Percentiles rank a stretch among this genome's conserved stretches.
phyloP scores from a whole-genome alignment of 495 filamentous ascomycete genomes.

The Amphirosellinia nigrospora region DNA sequence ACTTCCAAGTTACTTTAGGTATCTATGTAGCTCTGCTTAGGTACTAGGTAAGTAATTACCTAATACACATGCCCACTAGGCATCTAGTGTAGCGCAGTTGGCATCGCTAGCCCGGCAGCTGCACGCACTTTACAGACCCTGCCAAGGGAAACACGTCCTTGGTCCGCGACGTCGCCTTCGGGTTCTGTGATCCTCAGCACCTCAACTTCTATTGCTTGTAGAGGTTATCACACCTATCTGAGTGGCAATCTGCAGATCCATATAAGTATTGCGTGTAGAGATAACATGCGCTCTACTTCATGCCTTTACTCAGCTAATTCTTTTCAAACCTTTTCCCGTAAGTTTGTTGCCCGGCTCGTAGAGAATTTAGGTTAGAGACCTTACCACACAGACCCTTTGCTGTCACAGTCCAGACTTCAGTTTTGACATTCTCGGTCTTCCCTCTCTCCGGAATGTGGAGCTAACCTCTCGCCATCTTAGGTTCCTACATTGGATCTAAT shows the following conservation, averaged over 20 bases:
- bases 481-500: not conserved
- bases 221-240: not conserved
- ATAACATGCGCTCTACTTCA: not conserved
- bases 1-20: too few relatives aligned
- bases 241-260: not conserved
- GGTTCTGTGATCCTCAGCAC: not conserved
- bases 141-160: slow-evolving; percentile 13
- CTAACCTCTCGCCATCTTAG: not conserved
- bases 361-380: too few relatives aligned
- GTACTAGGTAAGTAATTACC: too few relatives aligned
- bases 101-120: slow-evolving; percentile 16
- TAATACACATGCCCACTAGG: too few relatives aligned
- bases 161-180: slow-evolving; percentile 4
- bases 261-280: not conserved
- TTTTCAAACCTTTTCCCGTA: not conserved
- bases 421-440: not conserved
- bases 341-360: not conserved
- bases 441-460: not conserved
- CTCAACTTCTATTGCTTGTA: not conserved
- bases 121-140: slow-evolving; percentile 15
- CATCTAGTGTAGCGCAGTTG: slow-evolving; percentile 13
- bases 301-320: not conserved
- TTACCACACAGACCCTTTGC: too few relatives aligned
- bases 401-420: not conserved
- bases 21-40: too few relatives aligned